phyloP scores from a whole-genome alignment of 192 early-diverging fungal genomes.

The Coemansia reversa region DNA sequence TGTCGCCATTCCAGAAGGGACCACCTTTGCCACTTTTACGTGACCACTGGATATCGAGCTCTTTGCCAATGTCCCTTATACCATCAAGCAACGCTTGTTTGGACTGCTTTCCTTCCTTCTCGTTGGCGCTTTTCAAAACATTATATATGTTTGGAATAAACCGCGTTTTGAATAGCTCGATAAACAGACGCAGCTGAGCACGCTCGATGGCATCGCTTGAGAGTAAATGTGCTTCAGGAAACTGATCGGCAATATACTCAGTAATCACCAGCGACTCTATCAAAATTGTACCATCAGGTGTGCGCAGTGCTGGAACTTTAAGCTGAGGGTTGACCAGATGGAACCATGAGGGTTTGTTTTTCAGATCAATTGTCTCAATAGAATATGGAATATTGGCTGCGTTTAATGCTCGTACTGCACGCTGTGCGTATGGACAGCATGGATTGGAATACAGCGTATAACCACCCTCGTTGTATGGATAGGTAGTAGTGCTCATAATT shows the following conservation, averaged over 20 bases:
- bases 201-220: slow-evolving; percentile 26
- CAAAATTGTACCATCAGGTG: slow-evolving; percentile 57
- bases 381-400: slow-evolving; percentile 57
- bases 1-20: slow-evolving; percentile 28
- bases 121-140: slow-evolving; percentile 2
- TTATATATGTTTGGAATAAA: slow-evolving; percentile 22
- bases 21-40: slow-evolving; percentile 30
- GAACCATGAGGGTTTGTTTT: slow-evolving; percentile 65
- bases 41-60: slow-evolving; percentile 32
- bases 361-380: slow-evolving; percentile 63
- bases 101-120: slow-evolving; percentile 22
- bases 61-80: slow-evolving; percentile 14
- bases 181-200: slow-evolving; percentile 47
- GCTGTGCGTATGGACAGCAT: slow-evolving; percentile 72
- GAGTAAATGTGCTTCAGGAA: slow-evolving; percentile 54
- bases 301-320: slow-evolving; percentile 65
- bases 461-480: slow-evolving; percentile 31
- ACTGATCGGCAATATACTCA: slow-evolving; percentile 65
- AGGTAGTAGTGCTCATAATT: slow-evolving; percentile 14
- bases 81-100: slow-evolving; percentile 16
- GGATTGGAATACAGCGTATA: slow-evolving; percentile 59
- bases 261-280: slow-evolving; percentile 67
- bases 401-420: slow-evolving; percentile 62
- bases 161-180: slow-evolving; percentile 21
- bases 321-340: slow-evolving; percentile 65